Evolutionary conservation across 1,139 yeast genomes (phyloP), one percentile per base, ranked within the genome.

Genomic region (Sugiyamaella japonica): DNA sequence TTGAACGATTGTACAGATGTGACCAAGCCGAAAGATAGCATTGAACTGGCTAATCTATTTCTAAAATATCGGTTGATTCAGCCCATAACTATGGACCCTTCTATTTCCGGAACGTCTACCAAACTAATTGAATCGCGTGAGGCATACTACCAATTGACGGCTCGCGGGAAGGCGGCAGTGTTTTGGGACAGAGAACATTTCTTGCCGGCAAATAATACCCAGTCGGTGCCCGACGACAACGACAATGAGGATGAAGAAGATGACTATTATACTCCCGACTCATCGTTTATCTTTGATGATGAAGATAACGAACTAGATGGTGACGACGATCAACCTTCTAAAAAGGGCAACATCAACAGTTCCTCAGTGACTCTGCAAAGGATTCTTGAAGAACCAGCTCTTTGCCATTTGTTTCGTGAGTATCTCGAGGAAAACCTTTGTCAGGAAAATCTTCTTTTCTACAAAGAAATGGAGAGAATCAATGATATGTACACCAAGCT

Each of bases 1-100:
- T 64, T 91, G 15, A 77, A 85, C 80, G 98, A 91, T 60, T 91
- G 97, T 66, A 86, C 96, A 0, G 95, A 89, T 64, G 74, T 85
- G 1, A 70, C 84, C 59, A 76, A 77, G 52, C 68, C 73, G 0
- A 71, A 73, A 2, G 95, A 89, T 59, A 96, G 93, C 0, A 65
- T 74, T 0, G 78, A 78, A 12, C 70, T 91, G 12, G 84, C 86
- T 0, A 74, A 77, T n/a, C 69, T 81, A 37, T 79, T 91, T 59
- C 59, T 85, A 17, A 74, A 71, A 36, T 68, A 75, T 34, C 79
- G 78, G 0, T 72, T 87, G 7, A 72, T 90, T 9, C 70, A 68
- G 12, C 65, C 60, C 0, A 56, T 67, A 50, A 49, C 32, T 31
- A 32, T 23, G 15, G 51, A 37, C 3, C 59, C 58, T 10, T 57